phyloP scores from a whole-genome alignment of 192 early-diverging fungal species.

The Gigaspora rosea region DNA sequence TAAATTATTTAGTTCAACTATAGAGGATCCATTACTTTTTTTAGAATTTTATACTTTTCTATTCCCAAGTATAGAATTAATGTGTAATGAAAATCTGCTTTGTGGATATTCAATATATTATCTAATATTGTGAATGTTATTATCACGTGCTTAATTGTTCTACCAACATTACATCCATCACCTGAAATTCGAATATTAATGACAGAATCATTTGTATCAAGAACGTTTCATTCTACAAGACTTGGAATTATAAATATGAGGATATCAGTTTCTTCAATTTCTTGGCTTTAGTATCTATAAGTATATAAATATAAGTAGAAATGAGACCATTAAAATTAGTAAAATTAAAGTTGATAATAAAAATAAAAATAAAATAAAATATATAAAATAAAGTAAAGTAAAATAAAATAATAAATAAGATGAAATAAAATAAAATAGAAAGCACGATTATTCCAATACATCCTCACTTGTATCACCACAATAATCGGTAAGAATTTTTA shows the following conservation, averaged over 20 bases:
- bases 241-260: background rate
- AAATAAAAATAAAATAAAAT: too few relatives aligned
- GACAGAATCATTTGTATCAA: background rate
- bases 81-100: background rate
- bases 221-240: background rate
- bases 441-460: too few relatives aligned
- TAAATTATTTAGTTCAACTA: background rate
- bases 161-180: background rate
- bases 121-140: background rate
- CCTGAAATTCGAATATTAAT: background rate
- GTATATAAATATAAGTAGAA: too few relatives aligned
- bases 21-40: background rate
- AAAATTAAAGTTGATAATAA: too few relatives aligned
- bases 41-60: background rate
- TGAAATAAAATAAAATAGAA: too few relatives aligned
- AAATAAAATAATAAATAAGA: too few relatives aligned
- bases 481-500: too few relatives aligned
- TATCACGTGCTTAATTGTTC: background rate
- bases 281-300: background rate
- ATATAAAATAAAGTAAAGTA: too few relatives aligned
- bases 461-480: too few relatives aligned
- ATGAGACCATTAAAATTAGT: too few relatives aligned
- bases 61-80: background rate
- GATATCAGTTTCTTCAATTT: background rate
- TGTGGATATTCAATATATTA: background rate